Evolutionary conservation across 2,329 filamentous ascomycete species (phyloP), one percentile per base, ranked within the genome.

Genomic region (Claviceps purpurea): DNA sequence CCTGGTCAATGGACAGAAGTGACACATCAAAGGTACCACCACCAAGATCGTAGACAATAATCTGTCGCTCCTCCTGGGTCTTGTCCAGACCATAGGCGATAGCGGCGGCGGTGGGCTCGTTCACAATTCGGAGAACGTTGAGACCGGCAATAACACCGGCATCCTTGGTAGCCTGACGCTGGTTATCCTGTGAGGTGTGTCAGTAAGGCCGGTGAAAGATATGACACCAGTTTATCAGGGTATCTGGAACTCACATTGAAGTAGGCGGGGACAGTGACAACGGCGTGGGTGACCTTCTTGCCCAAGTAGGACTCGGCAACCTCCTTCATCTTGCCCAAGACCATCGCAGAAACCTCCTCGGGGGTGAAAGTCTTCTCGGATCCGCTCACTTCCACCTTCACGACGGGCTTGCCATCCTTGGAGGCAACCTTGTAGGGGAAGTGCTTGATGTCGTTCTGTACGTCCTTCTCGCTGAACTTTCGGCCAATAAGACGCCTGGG

Each of bases 91-190:
- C 89, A 72, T 95, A 95, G 63, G 90, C 90, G 68, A 95, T 89
- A 72, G 89, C 90, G 68, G 90, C 90, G 67, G 90, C 90, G 64
- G 90, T 95, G 64, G 90, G 90, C 73, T 95, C 90, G 78, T 95
- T 95, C 68, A 95, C 89, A 59, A 96, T 89, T 76, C 90, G 89
- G 68, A 95, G 86, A 64, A 95, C 88, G 70, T 94, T 95, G 56
- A 96, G 82, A 68, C 90, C 90, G 65, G 90, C 89, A 65, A 96
- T 95, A 58, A 77, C 78, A 70, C 89, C 90, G 62, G 90, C 90
- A 68, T 95, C 89, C 82, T 95, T 95, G 73, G 89, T 95, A 56
- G 90, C 89, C 74, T 95, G 89, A 74, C 90, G 82, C 79, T 96
- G 90, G 74, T 89, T 90, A 77, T 95, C 90, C 68, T 70, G 55